Base-by-base conservation (phyloP, 805 yeast species). In the Hanseniaspora taiwanica region DNA sequence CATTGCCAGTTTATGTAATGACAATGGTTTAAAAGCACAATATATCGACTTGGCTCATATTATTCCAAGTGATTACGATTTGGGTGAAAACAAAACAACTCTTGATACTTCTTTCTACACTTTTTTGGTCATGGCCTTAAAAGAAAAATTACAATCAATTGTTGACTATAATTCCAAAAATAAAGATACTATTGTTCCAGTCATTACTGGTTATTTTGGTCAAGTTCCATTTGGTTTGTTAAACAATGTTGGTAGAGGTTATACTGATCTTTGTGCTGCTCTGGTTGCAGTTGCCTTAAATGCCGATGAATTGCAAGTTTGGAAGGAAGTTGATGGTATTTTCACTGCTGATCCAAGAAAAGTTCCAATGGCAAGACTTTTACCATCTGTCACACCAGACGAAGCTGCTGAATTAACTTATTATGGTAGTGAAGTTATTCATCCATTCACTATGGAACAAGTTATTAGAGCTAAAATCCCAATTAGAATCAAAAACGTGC, bases 321-420 rank as follows among this genome's bases (percentile, higher is more conserved):
- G 98, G 98, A 91, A 91, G 54, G 98, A 91, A 65, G 98, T 91
- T 39, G 98, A 91, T 58, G 98, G 98, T 52, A 91, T 91, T 31
- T 91, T 91, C 66, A 87, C 97, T 1, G 98, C 98, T 2, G 98
- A 91, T 58, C 98, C 98, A 32, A 71, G 98, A 45, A 91, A 91
- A 53, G 97, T 91, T 21, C 80, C 86, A 27, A 76, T 75, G 42
- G 98, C 98, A 3, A 71, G 94, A 50, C 66, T 89, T 39, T 68
- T 91, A 47, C 74, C 76, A 43, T 75, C 85, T 40, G 96, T 91
- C 46, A 91, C 97, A 0, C 98, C 98, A 3, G 97, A 91, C 56
- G 98, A 91, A 65, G 98, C 98, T 4, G 91, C 97, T 0, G 98
- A 91, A 65, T 73, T 91, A 59, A 91, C 98, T 1, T 91, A 91